Conservation (phyloP, 495 filamentous ascomycete species). For the Staphylotrichum longicolle region DNA sequence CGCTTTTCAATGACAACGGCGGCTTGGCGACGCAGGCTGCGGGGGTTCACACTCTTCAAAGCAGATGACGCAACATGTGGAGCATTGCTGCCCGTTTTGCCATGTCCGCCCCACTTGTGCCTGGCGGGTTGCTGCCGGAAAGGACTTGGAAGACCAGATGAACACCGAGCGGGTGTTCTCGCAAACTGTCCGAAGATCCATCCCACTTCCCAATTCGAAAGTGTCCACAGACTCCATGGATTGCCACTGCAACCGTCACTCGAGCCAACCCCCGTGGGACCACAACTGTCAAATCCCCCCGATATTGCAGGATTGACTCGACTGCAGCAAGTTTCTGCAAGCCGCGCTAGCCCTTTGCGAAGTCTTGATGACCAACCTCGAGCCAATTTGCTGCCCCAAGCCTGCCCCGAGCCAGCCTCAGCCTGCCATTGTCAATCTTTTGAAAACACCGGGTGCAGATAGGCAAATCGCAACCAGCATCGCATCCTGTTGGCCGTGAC, state of each 20-base stretch:
- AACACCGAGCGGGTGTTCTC: background rate
- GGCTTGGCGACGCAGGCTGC: slow-evolving; percentile 13
- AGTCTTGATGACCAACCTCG: too few species aligned
- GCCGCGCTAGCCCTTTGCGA: too few species aligned
- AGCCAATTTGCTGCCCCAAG: too few species aligned
- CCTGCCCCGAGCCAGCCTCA: too few species aligned
- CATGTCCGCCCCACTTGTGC: slow-evolving; percentile 4
- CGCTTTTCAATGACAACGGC: slow-evolving; percentile 1
- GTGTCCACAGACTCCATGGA: too few species aligned
- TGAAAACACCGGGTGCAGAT: background rate
- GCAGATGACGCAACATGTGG: slow-evolving; percentile 16
- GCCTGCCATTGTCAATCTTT: background rate
- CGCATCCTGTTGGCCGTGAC: background rate
- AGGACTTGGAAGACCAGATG: background rate
- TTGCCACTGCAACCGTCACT: too few species aligned
- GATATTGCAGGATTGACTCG: too few species aligned
- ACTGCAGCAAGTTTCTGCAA: background rate
- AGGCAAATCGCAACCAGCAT: background rate
- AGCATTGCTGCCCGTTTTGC: background rate
- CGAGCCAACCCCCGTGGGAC: too few species aligned
- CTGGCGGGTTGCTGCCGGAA: background rate
- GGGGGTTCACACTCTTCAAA: background rate
- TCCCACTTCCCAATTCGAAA: too few species aligned
- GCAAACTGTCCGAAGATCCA: too few species aligned
- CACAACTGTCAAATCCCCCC: too few species aligned